A percentile compares a stretch with the other conserved stretches of the same genome.
Conservation (phyloP, 306 rosid species). For the Comarum palustre region DNA sequence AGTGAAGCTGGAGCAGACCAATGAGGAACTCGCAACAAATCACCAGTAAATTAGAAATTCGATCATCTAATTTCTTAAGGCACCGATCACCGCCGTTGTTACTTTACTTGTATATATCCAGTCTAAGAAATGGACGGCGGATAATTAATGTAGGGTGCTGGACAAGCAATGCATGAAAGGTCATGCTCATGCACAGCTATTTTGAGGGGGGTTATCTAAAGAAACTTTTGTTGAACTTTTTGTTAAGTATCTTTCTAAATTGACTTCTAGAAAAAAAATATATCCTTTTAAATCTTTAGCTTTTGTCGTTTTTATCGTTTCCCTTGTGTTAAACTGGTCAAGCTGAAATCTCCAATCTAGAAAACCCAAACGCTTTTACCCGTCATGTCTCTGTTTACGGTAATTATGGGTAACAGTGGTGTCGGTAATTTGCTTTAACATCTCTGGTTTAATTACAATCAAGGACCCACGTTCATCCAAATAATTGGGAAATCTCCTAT, state of each 20-base stretch:
- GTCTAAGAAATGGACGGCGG: constrained; percentile 5
- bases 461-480: constrained; percentile 20
- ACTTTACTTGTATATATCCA: neutral
- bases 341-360: too few species aligned
- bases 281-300: too few species aligned
- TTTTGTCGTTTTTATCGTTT: too few species aligned
- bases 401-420: constrained; percentile 16
- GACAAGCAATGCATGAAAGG: neutral
- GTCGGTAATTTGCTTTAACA: constrained; percentile 4
- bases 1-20: neutral
- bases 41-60: too few species aligned
- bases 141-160: neutral
- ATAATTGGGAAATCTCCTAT: neutral
- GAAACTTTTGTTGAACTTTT: too few species aligned
- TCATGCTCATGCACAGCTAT: neutral
- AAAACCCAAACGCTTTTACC: neutral
- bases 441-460: neutral
- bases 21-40: neutral
- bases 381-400: constrained; percentile 13
- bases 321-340: too few species aligned
- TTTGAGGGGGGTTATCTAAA: too few species aligned
- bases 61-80: neutral
- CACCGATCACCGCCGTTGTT: neutral
- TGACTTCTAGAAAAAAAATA: too few species aligned
- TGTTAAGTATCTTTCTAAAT: too few species aligned